Conservation (phyloP, 306 rosid genomes). For the Trifolium repens region DNA sequence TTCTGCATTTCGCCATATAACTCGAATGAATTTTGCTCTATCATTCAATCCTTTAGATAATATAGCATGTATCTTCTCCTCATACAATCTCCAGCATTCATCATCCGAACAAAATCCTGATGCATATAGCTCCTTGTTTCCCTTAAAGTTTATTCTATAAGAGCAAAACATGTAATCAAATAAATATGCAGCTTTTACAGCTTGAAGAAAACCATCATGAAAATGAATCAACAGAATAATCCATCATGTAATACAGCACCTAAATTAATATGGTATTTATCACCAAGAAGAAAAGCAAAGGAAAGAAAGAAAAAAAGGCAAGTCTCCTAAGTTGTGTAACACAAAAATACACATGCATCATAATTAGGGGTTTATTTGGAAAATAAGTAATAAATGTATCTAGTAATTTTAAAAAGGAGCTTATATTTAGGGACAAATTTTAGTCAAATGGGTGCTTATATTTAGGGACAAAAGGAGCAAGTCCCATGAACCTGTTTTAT, state of each 20-base stretch:
- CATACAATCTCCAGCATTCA: constrained; percentile 93
- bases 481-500: neutral
- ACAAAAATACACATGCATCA: constrained; percentile 14
- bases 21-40: constrained; percentile 76
- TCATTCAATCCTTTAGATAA: constrained; percentile 75
- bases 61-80: constrained; percentile 75
- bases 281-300: constrained; percentile 22
- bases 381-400: too few species aligned
- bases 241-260: neutral
- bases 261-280: constrained; percentile 21
- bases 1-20: constrained; percentile 73
- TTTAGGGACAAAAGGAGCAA: too few species aligned
- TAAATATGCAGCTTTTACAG: constrained; percentile 30
- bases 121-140: constrained; percentile 58
- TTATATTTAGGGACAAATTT: too few species aligned
- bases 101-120: constrained; percentile 80
- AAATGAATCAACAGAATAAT: constrained; percentile 25
- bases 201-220: constrained; percentile 29
- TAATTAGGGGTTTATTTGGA: neutral
- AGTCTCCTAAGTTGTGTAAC: constrained; percentile 7
- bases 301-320: neutral
- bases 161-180: constrained; percentile 40
- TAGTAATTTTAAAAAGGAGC: too few species aligned
- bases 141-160: constrained; percentile 78
- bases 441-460: too few species aligned